Evolutionary conservation across 352 stramenopile genomes (phyloP).

Genomic region (Phytophthora aleatoria): DNA sequence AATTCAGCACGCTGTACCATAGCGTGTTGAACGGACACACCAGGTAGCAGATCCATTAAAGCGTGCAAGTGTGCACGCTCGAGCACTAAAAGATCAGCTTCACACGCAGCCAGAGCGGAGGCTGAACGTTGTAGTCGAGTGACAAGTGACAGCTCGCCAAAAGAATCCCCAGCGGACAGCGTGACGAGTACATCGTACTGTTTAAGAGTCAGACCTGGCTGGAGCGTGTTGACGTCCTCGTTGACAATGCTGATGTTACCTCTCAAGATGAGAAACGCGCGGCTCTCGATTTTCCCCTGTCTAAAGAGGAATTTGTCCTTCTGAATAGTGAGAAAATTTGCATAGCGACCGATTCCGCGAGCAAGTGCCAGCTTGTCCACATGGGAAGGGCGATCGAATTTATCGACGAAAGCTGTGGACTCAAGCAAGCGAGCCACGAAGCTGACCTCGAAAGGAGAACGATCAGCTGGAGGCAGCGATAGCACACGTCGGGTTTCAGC

Average conservation of each 20-base stretch:
- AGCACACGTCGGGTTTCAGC: slow-evolving; percentile 72
- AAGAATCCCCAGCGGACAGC: slow-evolving; percentile 66
- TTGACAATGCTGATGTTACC: slow-evolving; percentile 84
- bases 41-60: slow-evolving; percentile 46
- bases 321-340: slow-evolving; percentile 57
- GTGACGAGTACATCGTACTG: slow-evolving; percentile 71
- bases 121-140: slow-evolving; percentile 72
- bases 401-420: slow-evolving; percentile 57
- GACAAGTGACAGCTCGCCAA: slow-evolving; percentile 77
- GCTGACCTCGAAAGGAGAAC: slow-evolving; percentile 47
- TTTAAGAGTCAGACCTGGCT: slow-evolving; percentile 36
- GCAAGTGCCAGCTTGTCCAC: slow-evolving; percentile 60
- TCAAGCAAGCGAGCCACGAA: slow-evolving; percentile 71
- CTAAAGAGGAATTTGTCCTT: slow-evolving; percentile 65
- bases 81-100: slow-evolving; percentile 77
- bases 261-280: slow-evolving; percentile 79
- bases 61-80: slow-evolving; percentile 57
- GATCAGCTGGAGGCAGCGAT: slow-evolving; percentile 35
- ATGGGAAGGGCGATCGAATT: slow-evolving; percentile 63
- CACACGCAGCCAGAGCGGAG: slow-evolving; percentile 61
- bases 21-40: slow-evolving; percentile 67
- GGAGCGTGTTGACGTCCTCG: slow-evolving; percentile 53
- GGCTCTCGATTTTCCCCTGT: slow-evolving; percentile 77
- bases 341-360: slow-evolving; percentile 48
- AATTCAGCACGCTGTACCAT: slow-evolving; percentile 80